A percentile compares a stretch with the other conserved stretches of the same genome.
Conservation (phyloP, 768 basidiomycete species). For the Pisolithus sp. region DNA sequence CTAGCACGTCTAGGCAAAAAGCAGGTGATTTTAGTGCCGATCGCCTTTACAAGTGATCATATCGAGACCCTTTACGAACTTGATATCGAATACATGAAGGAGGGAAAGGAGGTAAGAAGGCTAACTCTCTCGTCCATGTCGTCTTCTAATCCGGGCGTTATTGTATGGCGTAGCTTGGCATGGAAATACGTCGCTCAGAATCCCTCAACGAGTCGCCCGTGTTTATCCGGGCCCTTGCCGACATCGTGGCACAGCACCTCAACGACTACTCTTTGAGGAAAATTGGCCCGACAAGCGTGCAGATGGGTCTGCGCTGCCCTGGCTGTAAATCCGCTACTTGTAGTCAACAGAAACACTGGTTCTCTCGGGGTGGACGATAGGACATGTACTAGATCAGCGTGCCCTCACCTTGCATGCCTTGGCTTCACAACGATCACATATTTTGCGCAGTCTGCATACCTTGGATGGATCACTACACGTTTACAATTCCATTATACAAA, state of each 20-base stretch:
- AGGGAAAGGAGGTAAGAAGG: conserved; percentile 77
- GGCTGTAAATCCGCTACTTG: conserved; percentile 90
- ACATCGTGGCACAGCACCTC: conserved; percentile 80
- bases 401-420: too few relatives aligned
- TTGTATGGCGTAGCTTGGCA: conserved; percentile 60
- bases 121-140: conserved; percentile 1
- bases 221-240: conserved; percentile 91
- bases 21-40: conserved; percentile 79
- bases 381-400: not conserved
- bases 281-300: conserved; percentile 60
- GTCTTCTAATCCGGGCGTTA: not conserved
- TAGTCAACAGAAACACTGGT: conserved; percentile 83
- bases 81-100: conserved; percentile 87
- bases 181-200: conserved; percentile 82
- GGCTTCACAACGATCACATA: too few relatives aligned
- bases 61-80: conserved; percentile 98
- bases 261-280: conserved; percentile 51
- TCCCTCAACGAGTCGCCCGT: conserved; percentile 94
- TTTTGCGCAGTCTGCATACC: too few relatives aligned
- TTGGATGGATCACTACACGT: too few relatives aligned
- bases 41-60: conserved; percentile 98
- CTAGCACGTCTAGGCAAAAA: conserved; percentile 71
- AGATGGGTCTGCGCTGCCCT: conserved; percentile 85
- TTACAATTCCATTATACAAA: too few relatives aligned
- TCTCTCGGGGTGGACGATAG: conserved; percentile 65